Evolutionary conservation across 1,284 basidiomycete genomes (phyloP).

Genomic region (Puccinia horiana): DNA sequence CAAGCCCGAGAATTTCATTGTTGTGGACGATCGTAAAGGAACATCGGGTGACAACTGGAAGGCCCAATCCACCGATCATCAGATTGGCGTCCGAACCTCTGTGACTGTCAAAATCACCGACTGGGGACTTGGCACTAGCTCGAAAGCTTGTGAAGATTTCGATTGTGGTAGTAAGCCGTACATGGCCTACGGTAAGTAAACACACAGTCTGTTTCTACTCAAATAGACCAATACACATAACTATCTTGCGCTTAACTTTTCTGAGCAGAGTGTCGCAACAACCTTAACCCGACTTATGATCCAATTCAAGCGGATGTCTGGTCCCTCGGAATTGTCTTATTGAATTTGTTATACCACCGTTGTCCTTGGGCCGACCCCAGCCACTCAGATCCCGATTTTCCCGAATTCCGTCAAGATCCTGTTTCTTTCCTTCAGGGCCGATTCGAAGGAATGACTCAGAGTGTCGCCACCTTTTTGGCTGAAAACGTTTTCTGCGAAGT

Average conservation of each 20-base stretch:
- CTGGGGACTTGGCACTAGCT: conserved; percentile 91
- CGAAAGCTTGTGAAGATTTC: conserved; percentile 86
- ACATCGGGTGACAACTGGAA: conserved; percentile 60
- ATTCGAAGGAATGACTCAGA: conserved; percentile 86
- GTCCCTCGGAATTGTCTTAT: conserved; percentile 96
- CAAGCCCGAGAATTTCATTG: conserved; percentile 72
- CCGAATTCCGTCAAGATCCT: conserved; percentile 75
- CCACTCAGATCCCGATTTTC: conserved; percentile 72
- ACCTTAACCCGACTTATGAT: conserved; percentile 85
- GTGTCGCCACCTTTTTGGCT: conserved; percentile 82
- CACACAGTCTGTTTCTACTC: neutral
- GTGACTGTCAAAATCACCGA: conserved; percentile 87
- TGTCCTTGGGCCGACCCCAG: conserved; percentile 97
- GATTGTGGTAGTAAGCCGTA: conserved; percentile 98
- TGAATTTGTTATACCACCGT: conserved; percentile 98
- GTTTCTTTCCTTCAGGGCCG: conserved; percentile 81
- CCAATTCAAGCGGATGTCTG: conserved; percentile 95
- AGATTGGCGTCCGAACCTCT: conserved; percentile 50
- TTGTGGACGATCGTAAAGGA: conserved; percentile 54
- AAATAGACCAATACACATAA: neutral
- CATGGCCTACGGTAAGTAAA: conserved; percentile 84
- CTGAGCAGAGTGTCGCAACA: conserved; percentile 86
- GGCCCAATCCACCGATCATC: conserved; percentile 65
- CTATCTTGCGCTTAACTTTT: conserved; percentile 1
- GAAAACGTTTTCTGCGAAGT: conserved; percentile 83